These are phyloP conservation scores for Hemileia vastatrix DNA, from an alignment of 1,284 basidiomycete genomes.

Conservation along the genomic window DNA sequence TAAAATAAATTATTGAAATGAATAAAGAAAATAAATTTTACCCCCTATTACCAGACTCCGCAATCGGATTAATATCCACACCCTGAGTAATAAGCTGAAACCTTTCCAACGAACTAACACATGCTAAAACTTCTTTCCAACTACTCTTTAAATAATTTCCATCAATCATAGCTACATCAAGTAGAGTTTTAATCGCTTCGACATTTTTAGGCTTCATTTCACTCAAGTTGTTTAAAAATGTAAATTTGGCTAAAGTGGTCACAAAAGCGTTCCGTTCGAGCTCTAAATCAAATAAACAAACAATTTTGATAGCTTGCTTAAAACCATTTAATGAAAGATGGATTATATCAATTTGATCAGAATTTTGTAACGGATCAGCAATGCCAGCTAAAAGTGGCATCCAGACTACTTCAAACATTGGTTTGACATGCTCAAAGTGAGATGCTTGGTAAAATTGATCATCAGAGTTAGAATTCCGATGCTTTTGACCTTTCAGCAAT, in stretches of 20 bases:
- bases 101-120: conserved; percentile 90
- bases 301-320: conserved; percentile 82
- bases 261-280: conserved; percentile 92
- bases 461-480: conserved; percentile 55
- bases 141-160: conserved; percentile 86
- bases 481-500: conserved; percentile 75
- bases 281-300: conserved; percentile 89
- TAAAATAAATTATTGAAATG: neutral
- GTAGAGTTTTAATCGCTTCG: conserved; percentile 86
- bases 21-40: neutral
- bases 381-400: conserved; percentile 89
- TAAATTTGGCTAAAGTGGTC: conserved; percentile 93
- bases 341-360: conserved; percentile 76
- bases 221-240: conserved; percentile 86
- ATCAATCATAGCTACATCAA: conserved; percentile 85
- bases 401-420: conserved; percentile 98
- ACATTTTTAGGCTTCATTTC: conserved; percentile 99
- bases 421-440: conserved; percentile 83
- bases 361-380: conserved; percentile 69
- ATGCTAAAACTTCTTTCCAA: conserved; percentile 91
- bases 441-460: conserved; percentile 92
- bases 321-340: conserved; percentile 89
- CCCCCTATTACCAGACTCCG: conserved; percentile 2
- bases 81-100: conserved; percentile 89
- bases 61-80: conserved; percentile 35